phyloP scores from a whole-genome alignment of 768 basidiomycete species.

The Wakefieldia striispora region DNA sequence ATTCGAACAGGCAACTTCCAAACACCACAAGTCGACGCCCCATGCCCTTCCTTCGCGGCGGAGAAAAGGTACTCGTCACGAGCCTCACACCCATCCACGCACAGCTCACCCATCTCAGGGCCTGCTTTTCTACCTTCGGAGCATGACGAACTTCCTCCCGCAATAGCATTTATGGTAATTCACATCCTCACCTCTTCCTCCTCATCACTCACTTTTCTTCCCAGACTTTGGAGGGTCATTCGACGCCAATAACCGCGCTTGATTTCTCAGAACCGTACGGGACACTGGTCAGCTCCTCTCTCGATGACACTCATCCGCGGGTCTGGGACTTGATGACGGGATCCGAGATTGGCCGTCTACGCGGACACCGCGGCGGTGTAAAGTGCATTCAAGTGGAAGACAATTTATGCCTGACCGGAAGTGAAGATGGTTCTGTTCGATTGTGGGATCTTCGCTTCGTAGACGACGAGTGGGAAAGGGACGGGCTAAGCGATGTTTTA shows the following conservation, averaged over 20 bases:
- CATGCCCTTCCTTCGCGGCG: constrained; percentile 31
- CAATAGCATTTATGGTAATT: constrained; percentile 93
- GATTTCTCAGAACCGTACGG: constrained; percentile 98
- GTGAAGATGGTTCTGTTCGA: constrained; percentile 79
- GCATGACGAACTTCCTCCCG: constrained; percentile 91
- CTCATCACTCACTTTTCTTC: constrained; percentile 10
- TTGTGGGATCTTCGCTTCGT: constrained; percentile 91
- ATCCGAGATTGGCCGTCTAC: constrained; percentile 78
- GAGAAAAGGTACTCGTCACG: constrained; percentile 26
- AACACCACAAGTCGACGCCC: constrained; percentile 20
- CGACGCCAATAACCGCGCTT: constrained; percentile 78
- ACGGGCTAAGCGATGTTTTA: constrained; percentile 57
- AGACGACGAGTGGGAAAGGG: constrained; percentile 63
- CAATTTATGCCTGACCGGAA: constrained; percentile 85
- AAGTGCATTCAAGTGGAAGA: constrained; percentile 94
- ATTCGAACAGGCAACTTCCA: constrained; percentile 53
- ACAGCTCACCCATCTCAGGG: constrained; percentile 42
- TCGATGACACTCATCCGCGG: constrained; percentile 81
- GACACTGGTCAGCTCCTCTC: constrained; percentile 83
- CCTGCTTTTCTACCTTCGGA: constrained; percentile 97
- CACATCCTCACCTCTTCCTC: not conserved
- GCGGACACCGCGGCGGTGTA: constrained; percentile 78
- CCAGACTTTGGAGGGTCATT: constrained; percentile 81
- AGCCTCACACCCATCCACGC: not conserved
- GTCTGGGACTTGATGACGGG: constrained; percentile 96